A percentile compares a stretch with the other conserved stretches of the same genome.
These are phyloP conservation scores for Auricularia heimuer DNA, from an alignment of 768 basidiomycete genomes.

Conservation along the genomic window DNA sequence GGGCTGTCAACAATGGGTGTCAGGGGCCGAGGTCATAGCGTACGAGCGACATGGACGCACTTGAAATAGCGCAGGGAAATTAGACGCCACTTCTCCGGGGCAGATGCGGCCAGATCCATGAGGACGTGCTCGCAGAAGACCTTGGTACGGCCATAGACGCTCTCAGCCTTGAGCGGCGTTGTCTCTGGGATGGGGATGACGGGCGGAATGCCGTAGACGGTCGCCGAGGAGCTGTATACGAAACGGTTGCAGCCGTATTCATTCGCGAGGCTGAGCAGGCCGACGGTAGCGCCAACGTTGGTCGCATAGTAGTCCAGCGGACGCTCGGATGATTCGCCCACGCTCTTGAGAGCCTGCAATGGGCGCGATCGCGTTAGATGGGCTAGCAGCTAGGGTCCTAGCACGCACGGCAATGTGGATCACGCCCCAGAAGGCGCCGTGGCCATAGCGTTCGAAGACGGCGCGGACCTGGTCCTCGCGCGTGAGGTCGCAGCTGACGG, in stretches of 20 bases:
- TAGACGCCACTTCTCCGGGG: conserved; percentile 61
- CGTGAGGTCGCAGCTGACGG: conserved; percentile 64
- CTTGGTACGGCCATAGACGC: conserved; percentile 95
- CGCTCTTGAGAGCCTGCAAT: conserved; percentile 88
- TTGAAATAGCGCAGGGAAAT: conserved; percentile 97
- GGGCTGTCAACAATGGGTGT: conserved; percentile 42
- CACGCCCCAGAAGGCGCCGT: conserved; percentile 93
- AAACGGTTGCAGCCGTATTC: conserved; percentile 76
- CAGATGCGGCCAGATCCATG: conserved; percentile 65
- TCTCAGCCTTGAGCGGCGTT: conserved; percentile 77
- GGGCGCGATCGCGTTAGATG: conserved; percentile 1
- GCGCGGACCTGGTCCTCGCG: conserved; percentile 55
- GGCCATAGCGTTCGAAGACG: conserved; percentile 77
- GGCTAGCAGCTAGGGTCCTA: background rate
- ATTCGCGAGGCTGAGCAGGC: conserved; percentile 76
- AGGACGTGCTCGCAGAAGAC: conserved; percentile 87
- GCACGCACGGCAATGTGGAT: conserved; percentile 82
- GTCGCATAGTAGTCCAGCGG: conserved; percentile 89
- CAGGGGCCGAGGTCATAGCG: background rate
- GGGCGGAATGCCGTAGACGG: conserved; percentile 93
- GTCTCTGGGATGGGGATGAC: conserved; percentile 89
- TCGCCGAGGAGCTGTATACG: conserved; percentile 97
- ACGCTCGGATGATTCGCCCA: conserved; percentile 91
- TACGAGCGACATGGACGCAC: conserved; percentile 29
- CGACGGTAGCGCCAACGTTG: conserved; percentile 85